These are phyloP conservation scores for Hanseniaspora taiwanica DNA, from an alignment of 805 yeast species.

Conservation along the genomic window DNA sequence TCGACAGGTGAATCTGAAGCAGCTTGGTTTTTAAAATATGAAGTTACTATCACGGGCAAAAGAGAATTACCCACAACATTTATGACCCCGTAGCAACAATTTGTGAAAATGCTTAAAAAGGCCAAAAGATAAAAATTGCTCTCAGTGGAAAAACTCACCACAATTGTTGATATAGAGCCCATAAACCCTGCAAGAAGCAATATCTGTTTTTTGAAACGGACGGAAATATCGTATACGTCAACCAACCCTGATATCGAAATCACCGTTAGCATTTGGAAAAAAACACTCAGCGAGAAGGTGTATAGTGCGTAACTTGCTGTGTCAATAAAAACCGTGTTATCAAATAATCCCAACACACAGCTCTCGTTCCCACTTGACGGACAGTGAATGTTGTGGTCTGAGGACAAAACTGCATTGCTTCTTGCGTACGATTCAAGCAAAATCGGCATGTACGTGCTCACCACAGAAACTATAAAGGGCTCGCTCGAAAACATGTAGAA, in stretches of 20 bases:
- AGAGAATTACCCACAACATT: conserved; percentile 71
- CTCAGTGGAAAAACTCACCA: conserved; percentile 24
- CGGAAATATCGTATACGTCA: conserved; percentile 30
- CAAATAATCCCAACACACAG: conserved; percentile 34
- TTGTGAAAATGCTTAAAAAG: conserved; percentile 45
- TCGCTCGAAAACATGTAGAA: conserved; percentile 64
- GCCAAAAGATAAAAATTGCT: conserved; percentile 26
- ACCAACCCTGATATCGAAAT: conserved; percentile 66
- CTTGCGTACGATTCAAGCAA: conserved; percentile 61
- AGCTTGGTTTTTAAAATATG: conserved; percentile 18
- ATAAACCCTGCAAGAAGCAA: conserved; percentile 42
- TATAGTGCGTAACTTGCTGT: conserved; percentile 64
- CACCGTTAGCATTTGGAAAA: conserved; percentile 58
- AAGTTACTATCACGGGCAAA: conserved; percentile 45
- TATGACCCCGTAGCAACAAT: conserved; percentile 62
- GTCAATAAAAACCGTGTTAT: conserved; percentile 40
- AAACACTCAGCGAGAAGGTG: conserved; percentile 58
- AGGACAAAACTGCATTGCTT: conserved; percentile 50
- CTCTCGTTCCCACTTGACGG: conserved; percentile 13
- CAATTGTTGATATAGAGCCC: conserved; percentile 44
- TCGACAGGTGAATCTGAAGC: background rate
- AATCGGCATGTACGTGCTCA: conserved; percentile 66
- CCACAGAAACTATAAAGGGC: conserved; percentile 68
- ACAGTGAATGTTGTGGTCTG: conserved; percentile 50
- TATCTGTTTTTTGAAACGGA: conserved; percentile 39